Conservation (phyloP, 2,329 filamentous ascomycete species). For the Pseudofabraea citricarpa region DNA sequence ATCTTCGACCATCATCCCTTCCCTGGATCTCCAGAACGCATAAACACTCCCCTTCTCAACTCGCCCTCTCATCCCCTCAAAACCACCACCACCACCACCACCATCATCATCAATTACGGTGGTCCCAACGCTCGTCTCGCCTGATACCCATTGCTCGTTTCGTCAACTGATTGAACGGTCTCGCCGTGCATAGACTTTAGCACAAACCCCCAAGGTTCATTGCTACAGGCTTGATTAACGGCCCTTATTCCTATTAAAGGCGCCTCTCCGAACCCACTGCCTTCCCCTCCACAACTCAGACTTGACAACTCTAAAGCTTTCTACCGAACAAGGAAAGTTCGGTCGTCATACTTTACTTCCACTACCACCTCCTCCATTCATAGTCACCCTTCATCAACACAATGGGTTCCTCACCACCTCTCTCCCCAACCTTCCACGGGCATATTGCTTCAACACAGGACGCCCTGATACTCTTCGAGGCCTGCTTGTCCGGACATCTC, state of each 20-base stretch:
- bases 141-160: constrained; percentile 3
- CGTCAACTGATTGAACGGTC: constrained; percentile 2
- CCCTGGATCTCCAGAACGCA: background rate
- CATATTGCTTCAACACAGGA: constrained; percentile 34
- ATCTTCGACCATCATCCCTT: background rate
- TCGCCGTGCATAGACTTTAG: constrained; percentile 4
- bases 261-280: background rate
- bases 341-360: background rate
- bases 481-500: constrained; percentile 64
- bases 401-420: constrained; percentile 16
- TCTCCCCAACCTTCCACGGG: constrained; percentile 17
- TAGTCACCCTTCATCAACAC: too few relatives aligned
- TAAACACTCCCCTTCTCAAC: background rate
- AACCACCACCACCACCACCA: constrained; percentile 1
- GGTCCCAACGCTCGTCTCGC: constrained; percentile 1
- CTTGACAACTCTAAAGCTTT: constrained; percentile 3
- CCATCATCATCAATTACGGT: too few relatives aligned
- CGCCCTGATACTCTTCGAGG: constrained; percentile 76
- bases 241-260: constrained; percentile 2
- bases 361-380: constrained; percentile 1
- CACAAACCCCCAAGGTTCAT: constrained; percentile 1
- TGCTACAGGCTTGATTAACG: background rate
- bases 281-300: background rate
- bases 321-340: constrained; percentile 3
- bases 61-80: background rate